Percentiles rank a stretch among this genome's conserved stretches.
Evolutionary conservation across 2,329 filamentous ascomycete species (phyloP).

Genomic region (Phaeoacremonium minimum): DNA sequence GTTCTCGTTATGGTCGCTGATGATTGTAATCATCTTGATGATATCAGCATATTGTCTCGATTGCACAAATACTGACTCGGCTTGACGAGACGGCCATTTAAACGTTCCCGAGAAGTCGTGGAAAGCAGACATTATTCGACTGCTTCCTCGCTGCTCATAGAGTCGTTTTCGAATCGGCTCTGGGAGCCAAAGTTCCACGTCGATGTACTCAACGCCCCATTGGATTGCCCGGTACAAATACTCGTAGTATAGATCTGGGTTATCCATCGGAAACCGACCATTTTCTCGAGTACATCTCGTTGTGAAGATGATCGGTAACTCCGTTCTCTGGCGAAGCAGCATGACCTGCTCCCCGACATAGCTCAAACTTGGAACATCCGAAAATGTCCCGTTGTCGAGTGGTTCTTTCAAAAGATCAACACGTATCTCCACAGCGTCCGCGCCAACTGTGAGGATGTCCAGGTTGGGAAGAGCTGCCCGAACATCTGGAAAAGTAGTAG

Average conservation of each 20-base stretch:
- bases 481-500: conserved; percentile 84
- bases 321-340: conserved; percentile 75
- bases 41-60: conserved; percentile 76
- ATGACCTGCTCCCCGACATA: conserved; percentile 87
- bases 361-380: conserved; percentile 68
- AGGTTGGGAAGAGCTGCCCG: conserved; percentile 78
- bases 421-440: conserved; percentile 79
- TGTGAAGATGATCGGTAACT: conserved; percentile 87
- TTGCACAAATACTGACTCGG: conserved; percentile 66
- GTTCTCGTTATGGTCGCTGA: conserved; percentile 78
- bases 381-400: conserved; percentile 55
- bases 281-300: conserved; percentile 79
- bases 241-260: conserved; percentile 68
- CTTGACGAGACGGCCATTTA: conserved; percentile 74
- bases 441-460: conserved; percentile 81
- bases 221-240: conserved; percentile 82
- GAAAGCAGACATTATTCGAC: conserved; percentile 86
- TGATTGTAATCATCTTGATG: conserved; percentile 86
- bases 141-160: conserved; percentile 68
- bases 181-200: conserved; percentile 84
- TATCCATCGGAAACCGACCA: conserved; percentile 79
- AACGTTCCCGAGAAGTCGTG: conserved; percentile 84
- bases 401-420: conserved; percentile 79
- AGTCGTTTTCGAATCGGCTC: conserved; percentile 67
- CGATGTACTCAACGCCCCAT: conserved; percentile 87